Base-by-base conservation (phyloP, 2,329 filamentous ascomycete species). In the Dendryphion nanum region DNA sequence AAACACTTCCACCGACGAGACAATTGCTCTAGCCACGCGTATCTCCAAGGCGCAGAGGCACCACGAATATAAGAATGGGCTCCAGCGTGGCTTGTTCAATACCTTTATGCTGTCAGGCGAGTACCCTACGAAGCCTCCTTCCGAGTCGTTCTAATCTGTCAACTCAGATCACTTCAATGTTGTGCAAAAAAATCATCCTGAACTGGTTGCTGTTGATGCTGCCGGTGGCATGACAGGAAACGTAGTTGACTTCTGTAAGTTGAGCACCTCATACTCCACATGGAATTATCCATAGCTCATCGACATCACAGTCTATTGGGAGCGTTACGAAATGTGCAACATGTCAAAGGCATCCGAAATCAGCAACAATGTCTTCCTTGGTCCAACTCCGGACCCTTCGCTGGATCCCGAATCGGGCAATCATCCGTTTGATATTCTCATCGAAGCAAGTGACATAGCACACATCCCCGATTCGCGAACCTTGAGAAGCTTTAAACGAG, bases 311-410 rank as follows among this genome's bases (percentile, higher is more conserved):
- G 75, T 88, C 60, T 83, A 86, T 51, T 88, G 89, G 70, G 93
- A 98, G 65, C 79, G 90, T 40, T 68, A 80, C 34, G 93, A 98
- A 69, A 97, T 98, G 91, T 89, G 86, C 64, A 77, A 77, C 42
- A 96, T 97, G 91, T 90, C 91, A 8, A 81, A 81, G 53, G 85
- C 90, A 3, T 89, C 89, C 0, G 86, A 95, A 63, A 95, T 97
- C 46, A 83, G 87, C 37, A 77, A 79, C 49, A 96, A 96, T 59
- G 88, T 97, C 18, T 97, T 85, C 78, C 74, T 96, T 42, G 93
- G 93, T 0, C 87, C 89, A 2, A 93, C 89, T 0, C 89, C 89
- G 1, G 87, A 94, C 48, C 74, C 78, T 2, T 71, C 75, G 1
- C 75, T 54, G 51, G 71, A 71, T 50, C 48, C 62, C 49, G 58